phyloP scores from a whole-genome alignment of 768 basidiomycete genomes.

The Mycena chlorophos region DNA sequence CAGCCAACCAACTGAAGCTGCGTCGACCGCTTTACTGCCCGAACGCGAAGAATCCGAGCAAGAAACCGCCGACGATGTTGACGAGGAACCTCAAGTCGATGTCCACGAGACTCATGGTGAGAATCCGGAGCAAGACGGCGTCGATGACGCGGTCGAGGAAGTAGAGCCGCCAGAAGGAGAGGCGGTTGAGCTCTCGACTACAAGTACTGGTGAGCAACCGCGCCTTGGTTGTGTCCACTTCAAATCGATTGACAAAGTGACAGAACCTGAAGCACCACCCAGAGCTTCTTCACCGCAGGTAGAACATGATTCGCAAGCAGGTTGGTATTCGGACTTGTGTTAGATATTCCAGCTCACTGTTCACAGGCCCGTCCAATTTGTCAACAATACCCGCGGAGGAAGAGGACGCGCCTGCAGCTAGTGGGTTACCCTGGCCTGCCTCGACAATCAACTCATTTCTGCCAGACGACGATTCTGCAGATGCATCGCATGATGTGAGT shows the following conservation, averaged over 20 bases:
- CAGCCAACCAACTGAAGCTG: background rate
- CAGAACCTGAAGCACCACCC: background rate
- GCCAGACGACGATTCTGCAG: slow-evolving; percentile 19
- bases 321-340: slow-evolving; percentile 7
- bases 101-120: slow-evolving; percentile 15
- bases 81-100: slow-evolving; percentile 9
- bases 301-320: background rate
- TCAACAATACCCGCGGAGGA: background rate
- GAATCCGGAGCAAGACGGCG: slow-evolving; percentile 12
- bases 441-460: background rate
- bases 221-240: too few species aligned
- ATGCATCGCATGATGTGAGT: slow-evolving; percentile 13
- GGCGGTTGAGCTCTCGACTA: too few species aligned
- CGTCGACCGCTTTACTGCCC: background rate
- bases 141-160: slow-evolving; percentile 11
- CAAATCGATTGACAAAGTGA: background rate
- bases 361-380: background rate
- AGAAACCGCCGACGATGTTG: slow-evolving; percentile 5
- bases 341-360: too few species aligned
- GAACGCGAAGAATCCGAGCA: background rate
- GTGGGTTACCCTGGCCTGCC: background rate
- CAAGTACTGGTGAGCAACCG: too few species aligned
- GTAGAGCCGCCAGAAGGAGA: slow-evolving; percentile 11
- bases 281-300: slow-evolving; percentile 2
- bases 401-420: background rate